Conservation (phyloP, 139 green algal species). For the Chlorella sp. region DNA sequence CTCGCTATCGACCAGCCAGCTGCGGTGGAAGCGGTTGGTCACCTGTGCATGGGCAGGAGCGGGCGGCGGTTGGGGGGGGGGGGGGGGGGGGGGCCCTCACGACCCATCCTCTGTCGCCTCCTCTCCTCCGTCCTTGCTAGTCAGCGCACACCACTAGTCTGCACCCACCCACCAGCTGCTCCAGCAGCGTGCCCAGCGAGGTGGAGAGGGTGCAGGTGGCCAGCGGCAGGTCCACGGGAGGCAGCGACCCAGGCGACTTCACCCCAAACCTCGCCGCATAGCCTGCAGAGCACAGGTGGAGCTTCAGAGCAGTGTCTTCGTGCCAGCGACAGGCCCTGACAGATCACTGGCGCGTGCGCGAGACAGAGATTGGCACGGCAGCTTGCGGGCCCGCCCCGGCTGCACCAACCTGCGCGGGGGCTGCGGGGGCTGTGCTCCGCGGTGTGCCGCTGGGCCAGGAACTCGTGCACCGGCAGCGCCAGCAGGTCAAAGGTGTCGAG, state of each 20-base stretch:
- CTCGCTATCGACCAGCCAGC: conserved; percentile 9
- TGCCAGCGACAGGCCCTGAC: no score
- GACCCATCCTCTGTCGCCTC: no score
- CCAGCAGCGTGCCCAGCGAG: not conserved
- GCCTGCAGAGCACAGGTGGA: no score
- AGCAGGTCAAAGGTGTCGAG: conserved; percentile 12
- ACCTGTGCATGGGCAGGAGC: no score
- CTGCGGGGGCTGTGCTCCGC: not conserved
- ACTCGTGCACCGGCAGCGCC: conserved; percentile 9
- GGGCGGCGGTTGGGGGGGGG: no score
- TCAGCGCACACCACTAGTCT: no score
- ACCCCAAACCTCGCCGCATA: conserved; percentile 1
- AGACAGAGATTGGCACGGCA: not conserved
- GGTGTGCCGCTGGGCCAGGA: not conserved
- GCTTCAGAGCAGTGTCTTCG: no score
- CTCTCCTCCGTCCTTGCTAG: no score
- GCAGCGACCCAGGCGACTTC: not conserved
- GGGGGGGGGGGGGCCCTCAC: no score
- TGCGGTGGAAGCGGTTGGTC: not conserved
- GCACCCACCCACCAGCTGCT: not conserved
- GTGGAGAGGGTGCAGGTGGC: not conserved
- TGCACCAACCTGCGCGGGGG: not conserved
- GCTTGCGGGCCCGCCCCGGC: not conserved
- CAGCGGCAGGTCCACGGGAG: not conserved
- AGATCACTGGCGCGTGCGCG: not conserved